Base-by-base conservation (phyloP, 257 asterid species). In the Solanum appendiculatum region DNA sequence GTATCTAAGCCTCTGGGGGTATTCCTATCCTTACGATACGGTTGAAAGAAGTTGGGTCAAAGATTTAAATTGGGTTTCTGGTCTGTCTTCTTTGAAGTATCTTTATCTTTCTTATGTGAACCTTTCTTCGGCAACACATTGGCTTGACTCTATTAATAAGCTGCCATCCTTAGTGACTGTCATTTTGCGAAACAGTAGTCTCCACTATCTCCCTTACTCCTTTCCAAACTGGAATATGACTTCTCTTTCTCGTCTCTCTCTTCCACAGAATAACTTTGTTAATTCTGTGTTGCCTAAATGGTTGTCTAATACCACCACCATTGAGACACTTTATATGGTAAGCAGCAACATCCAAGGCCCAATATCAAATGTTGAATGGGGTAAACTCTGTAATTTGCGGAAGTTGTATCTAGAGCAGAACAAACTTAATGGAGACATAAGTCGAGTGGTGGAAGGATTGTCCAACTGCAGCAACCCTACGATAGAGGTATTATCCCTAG, bases 221-320 rank as follows among this genome's bases (percentile, higher is more conserved):
- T 36, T 31, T 1, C 23, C 51, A 6, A 48, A 12, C 4, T 64
- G 74, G 33, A 88, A 72, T 54, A 85, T 89, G 73, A 82, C 91
- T 11, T 34, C 25, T 2, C 88, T 88, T 21, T 13, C 51, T 15
- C 31, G 60, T 39, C 88, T 90, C 39, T 86, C 51, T 75, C 73
- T 90, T 18, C 63, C 88, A 9, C 39, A 39, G 12, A 88, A 88
- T 58, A 5, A 82, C 39, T 86, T 42, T 25, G 36, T 85, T 40
- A 51, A 85, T 27, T 81, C 87, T 15, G 44, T n/a, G 1, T 18
- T 88, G 4, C 91, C 89, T 16, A 16, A n/a, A 4, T 86, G 90
- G 93, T 54, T 89, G 60, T 56, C 46, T 7, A 87, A 84, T 33
- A 77, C 87, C 9, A 39, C 83, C 42, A 66, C 44, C 46, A 78